phyloP scores from a whole-genome alignment of 1,284 basidiomycete genomes.

The Thecaphora frezii region DNA sequence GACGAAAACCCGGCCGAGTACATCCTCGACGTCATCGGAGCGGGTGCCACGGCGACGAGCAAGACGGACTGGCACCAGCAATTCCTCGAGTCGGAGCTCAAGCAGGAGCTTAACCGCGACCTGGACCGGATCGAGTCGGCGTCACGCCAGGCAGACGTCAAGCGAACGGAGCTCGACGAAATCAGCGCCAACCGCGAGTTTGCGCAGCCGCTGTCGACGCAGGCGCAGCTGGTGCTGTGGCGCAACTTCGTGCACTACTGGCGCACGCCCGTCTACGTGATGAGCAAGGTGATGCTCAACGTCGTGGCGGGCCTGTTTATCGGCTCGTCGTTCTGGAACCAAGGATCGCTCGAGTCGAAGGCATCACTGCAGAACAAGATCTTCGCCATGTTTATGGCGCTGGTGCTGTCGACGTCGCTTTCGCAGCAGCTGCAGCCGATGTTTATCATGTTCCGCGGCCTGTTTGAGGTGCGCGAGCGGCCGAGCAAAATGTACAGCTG shows the following conservation, averaged over 20 bases:
- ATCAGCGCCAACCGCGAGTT: constrained; percentile 50
- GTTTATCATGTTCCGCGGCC: constrained; percentile 63
- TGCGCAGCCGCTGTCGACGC: constrained; percentile 41
- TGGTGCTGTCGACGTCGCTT: constrained; percentile 48
- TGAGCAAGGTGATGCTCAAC: constrained; percentile 62
- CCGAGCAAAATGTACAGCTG: constrained; percentile 80
- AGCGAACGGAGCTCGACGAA: constrained; percentile 34
- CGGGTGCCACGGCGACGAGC: constrained; percentile 46
- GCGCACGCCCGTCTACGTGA: constrained; percentile 49
- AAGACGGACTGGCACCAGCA: constrained; percentile 51
- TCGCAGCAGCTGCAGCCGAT: constrained; percentile 59
- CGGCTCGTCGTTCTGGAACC: constrained; percentile 60
- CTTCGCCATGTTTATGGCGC: constrained; percentile 64
- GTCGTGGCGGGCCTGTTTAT: constrained; percentile 66
- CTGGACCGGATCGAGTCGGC: constrained; percentile 14
- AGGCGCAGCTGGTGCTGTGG: constrained; percentile 41
- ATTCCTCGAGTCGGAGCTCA: constrained; percentile 32
- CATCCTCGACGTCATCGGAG: constrained; percentile 54
- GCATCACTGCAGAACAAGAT: constrained; percentile 71
- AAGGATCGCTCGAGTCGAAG: constrained; percentile 25
- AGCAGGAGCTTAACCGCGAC: constrained; percentile 21
- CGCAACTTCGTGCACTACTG: constrained; percentile 54
- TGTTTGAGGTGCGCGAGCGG: constrained; percentile 75
- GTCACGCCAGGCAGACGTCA: constrained; percentile 4
- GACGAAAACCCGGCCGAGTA: constrained; percentile 51